Base-by-base conservation (phyloP, 78 protist species). In the Dictyostelium intermedium region DNA sequence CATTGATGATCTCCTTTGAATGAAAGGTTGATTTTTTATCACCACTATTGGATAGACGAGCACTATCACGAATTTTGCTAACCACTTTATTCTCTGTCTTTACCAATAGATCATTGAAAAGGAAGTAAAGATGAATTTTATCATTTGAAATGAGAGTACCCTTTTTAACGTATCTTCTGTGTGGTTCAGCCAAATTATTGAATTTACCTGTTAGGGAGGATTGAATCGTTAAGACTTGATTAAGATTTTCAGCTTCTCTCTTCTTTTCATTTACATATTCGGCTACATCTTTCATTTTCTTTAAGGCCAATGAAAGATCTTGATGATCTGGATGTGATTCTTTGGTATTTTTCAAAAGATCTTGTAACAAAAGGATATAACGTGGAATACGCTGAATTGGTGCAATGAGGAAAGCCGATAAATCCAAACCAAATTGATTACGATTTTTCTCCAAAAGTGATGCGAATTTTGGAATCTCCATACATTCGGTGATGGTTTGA, bases 211-310 rank as follows among this genome's bases (percentile, higher is more conserved):
- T 69, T 14, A 96, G 69, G 0, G 53, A 79, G 4, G 69, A n/a
- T 72, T 91, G 96, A 53, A 91, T 82, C 2, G 25, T 84, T 3
- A 91, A 9, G 2, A 96, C 97, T 53, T 96, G 96, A 63, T 91
- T 96, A 41, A 96, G 84, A 69, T 96, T 96, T 30, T 96, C 97
- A 11, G 96, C 97, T 20, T 91, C 97, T 72, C 96, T 73, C 69
- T 96, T 96, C 77, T 78, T 89, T 70, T 96, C 97, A 69, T 96
- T 96, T 2, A 96, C 96, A 76, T 96, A 92, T 11, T 86, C 93
- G 0, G 97, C 97, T 23, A 92, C 96, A 25, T 83, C 84, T 39
- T 87, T 91, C 97, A 96, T 96, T 63, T 91, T 83, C 69, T 96
- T 84, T n/a, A 92, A 50, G 2, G 97, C 97, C 25, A 60, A 32